Conservation (phyloP, 2,329 filamentous ascomycete species). For the Pseudonectria foliicola region DNA sequence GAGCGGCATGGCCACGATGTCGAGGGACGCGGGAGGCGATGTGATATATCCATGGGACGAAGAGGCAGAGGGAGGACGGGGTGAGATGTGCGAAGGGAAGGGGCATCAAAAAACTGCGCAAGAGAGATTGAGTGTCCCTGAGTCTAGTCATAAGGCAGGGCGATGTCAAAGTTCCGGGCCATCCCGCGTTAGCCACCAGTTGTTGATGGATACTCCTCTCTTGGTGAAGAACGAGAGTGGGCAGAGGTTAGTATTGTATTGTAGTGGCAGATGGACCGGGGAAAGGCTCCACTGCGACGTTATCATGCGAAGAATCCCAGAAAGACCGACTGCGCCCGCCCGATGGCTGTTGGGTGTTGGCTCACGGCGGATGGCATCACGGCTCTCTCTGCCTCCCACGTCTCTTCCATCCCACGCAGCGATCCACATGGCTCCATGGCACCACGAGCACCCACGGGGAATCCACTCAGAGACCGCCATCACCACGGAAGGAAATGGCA, state of each 20-base stretch:
- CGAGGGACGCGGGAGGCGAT: too few species aligned
- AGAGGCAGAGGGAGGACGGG: too few species aligned
- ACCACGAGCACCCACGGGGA: constrained; percentile 14
- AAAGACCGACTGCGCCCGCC: constrained; percentile 24
- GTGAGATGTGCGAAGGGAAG: too few species aligned
- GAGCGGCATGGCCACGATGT: too few species aligned
- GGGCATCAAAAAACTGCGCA: too few species aligned
- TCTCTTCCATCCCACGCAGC: constrained; percentile 23
- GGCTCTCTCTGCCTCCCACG: constrained; percentile 12
- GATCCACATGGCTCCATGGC: constrained; percentile 21
- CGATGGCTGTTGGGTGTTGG: constrained; percentile 19
- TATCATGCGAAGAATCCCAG: constrained; percentile 23
- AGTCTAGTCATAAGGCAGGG: constrained; percentile 23
- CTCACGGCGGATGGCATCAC: constrained; percentile 25
- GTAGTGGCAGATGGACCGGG: constrained; percentile 1
- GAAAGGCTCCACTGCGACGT: constrained; percentile 13
- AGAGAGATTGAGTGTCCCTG: constrained; percentile 14
- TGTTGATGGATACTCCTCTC: constrained; percentile 14
- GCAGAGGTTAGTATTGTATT: too few species aligned
- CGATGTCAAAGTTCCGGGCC: constrained; percentile 22
- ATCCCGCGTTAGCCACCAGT: constrained; percentile 12
- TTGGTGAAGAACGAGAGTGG: neutral
- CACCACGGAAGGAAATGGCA: constrained; percentile 12
- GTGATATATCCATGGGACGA: too few species aligned
- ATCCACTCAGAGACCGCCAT: neutral